Evolutionary conservation across 352 stramenopile genomes (phyloP).

Genomic region (Globisporangium apiculatum): DNA sequence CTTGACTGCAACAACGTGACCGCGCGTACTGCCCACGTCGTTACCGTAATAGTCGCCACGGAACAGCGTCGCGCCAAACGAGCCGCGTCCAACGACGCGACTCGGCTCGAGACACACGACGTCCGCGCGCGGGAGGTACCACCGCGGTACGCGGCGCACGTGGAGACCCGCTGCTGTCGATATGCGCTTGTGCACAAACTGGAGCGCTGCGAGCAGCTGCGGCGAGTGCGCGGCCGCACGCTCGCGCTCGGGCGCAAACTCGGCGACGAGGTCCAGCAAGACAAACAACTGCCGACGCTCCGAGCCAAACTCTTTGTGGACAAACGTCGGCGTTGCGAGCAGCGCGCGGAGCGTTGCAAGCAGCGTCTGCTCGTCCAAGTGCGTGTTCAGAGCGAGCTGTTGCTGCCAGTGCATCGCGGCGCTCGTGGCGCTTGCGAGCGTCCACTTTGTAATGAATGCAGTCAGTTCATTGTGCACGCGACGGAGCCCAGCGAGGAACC

Average conservation of each 20-base stretch:
- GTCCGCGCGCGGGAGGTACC: conserved; percentile 43
- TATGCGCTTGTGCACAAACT: conserved; percentile 54
- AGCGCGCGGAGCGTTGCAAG: conserved; percentile 47
- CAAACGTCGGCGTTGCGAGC: conserved; percentile 49
- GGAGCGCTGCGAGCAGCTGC: conserved; percentile 50
- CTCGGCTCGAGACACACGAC: conserved; percentile 40
- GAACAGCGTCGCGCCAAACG: conserved; percentile 40
- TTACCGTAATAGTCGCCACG: conserved; percentile 48
- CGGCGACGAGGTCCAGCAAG: conserved; percentile 46
- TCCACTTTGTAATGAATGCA: conserved; percentile 20
- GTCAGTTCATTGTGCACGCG: conserved; percentile 37
- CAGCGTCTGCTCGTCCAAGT: conserved; percentile 50
- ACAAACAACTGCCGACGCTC: conserved; percentile 48
- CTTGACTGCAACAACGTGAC: conserved; percentile 28
- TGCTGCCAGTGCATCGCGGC: conserved; percentile 35
- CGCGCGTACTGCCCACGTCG: conserved; percentile 8
- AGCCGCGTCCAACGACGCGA: conserved; percentile 29
- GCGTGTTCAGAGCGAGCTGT: conserved; percentile 37
- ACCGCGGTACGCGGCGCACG: conserved; percentile 44
- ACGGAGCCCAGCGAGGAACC: conserved; percentile 29
- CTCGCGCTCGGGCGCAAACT: conserved; percentile 32
- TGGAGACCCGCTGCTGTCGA: conserved; percentile 40
- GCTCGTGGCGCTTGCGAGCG: conserved; percentile 22
- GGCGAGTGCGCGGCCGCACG: conserved; percentile 27
- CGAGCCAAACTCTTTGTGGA: conserved; percentile 41